Evolutionary conservation across 306 rosid genomes (phyloP), one percentile per base, ranked within the genome.

Genomic region (Cotoneaster glaucophyllus): DNA sequence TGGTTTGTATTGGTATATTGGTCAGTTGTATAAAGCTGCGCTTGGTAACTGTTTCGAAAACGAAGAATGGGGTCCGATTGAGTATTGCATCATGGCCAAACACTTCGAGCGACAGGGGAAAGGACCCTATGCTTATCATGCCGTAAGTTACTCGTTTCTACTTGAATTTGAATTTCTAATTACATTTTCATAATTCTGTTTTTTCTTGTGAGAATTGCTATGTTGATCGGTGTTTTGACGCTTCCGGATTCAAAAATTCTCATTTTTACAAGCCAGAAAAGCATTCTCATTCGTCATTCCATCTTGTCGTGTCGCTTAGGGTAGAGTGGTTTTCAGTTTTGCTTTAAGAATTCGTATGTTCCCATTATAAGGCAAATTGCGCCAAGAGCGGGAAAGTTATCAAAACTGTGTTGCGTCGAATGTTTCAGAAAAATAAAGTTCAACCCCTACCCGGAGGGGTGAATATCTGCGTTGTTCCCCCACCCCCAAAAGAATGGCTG

Each of bases 21-120:
- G 19, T 62, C 54, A 95, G 99, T 79, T 95, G 82, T 95, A 95
- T 76, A 95, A 92, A 86, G 91, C 89, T 77, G 99, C 99, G 13
- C 93, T 95, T 64, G 99, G 93, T 69, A 90, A 95, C 76, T 87
- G 93, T 79, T 95, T 88, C 71, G 97, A 95, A 76, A 70, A 50
- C 24, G 99, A 95, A 79, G 97, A 92, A 57, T 95, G 99, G 99
- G 92, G 97, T 39, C 92, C 99, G 7, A 82, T 90, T 65, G 99
- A 95, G 84, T 95, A 66, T 80, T 88, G 97, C 76, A 79, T 95
- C 85, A 92, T 95, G 99, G 86, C 84, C 8, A 92, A 95, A 80
- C 99, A 95, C 82, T 92, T 89, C 41, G 93, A 92, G 58, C 97
- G 97, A 64, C 97, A 95, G 81, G 98, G 96, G 50, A 86, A 95